Evolutionary conservation across 108 stramenopile genomes (phyloP), one percentile per base, ranked within the genome.

Genomic region (Pseudonitzschia multistriata): DNA sequence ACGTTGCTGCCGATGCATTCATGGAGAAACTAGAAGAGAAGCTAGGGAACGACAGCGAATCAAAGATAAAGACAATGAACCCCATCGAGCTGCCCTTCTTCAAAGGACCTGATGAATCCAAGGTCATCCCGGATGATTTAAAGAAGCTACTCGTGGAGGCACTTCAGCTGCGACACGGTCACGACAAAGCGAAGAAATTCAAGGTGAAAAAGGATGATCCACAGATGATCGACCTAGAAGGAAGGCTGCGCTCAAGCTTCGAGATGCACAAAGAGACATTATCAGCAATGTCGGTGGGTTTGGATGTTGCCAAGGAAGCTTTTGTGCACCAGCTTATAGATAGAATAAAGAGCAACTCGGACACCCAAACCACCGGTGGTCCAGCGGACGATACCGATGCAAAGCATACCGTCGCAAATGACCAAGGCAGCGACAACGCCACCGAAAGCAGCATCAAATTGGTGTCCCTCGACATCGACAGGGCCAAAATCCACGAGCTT

Each of bases 41-140:
- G 45, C 50, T 75, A 5, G 49, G 35, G 33, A 50, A 66, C 5
- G 31, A 61, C 19, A 77, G 56, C 25, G 50, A 64, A 13, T 61
- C 47, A 22, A 72, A 29, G 30, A 25, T 7, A 25, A 69, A 3
- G 30, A 40, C 35, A 6, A 27, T 59, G 35, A 49, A 70, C 40
- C 67, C 85, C 25, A 66, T 89, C 36, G 66, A 57, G 14, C 28
- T 90, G 65, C 88, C 92, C 34, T 90, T 93, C 59, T 29, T 70
- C 13, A 36, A n/a, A 11, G 27, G 49, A 81, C 79, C 53, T 11
- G 52, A 57, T 24, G 21, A 53, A 14, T 57, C 62, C 4, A 40
- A 62, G n/a, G 71, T 70, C 7, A 55, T 93, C 13, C 89, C 92
- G 37, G 27, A 55, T 35, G 89, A 93, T 14, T 62, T 93, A 3